phyloP scores from a whole-genome alignment of 768 basidiomycete genomes.

The Suillus occidentalis region DNA sequence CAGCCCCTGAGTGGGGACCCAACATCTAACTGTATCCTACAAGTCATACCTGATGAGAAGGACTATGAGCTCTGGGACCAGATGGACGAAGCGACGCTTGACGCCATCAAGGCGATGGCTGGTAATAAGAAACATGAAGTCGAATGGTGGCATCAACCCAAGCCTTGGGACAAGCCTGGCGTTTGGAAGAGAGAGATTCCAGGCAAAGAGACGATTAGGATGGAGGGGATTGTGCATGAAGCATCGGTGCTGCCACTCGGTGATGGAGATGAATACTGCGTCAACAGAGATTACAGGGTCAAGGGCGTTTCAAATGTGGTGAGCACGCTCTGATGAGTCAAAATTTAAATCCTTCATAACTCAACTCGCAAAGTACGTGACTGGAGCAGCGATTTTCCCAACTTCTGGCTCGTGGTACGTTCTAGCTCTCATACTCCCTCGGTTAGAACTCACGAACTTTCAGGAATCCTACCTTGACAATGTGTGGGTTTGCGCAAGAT shows the following conservation, averaged over 20 bases:
- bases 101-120: not conserved
- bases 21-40: slow-evolving; percentile 14
- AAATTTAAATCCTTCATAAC: not conserved
- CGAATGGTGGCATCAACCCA: not conserved
- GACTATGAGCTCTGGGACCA: slow-evolving; percentile 9
- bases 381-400: slow-evolving; percentile 19
- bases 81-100: slow-evolving; percentile 11
- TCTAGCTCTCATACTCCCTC: not conserved
- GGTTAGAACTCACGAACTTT: not conserved
- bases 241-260: slow-evolving; percentile 9
- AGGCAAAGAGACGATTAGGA: slow-evolving; percentile 7
- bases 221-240: slow-evolving; percentile 12
- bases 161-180: slow-evolving; percentile 3
- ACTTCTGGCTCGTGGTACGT: slow-evolving; percentile 20
- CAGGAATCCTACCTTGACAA: slow-evolving; percentile 12
- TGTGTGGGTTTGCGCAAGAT: slow-evolving; percentile 16
- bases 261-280: slow-evolving; percentile 1
- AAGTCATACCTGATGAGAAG: slow-evolving; percentile 11
- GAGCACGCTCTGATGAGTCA: not conserved
- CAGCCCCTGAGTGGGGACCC: slow-evolving; percentile 5
- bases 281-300: slow-evolving; percentile 17
- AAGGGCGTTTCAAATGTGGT: slow-evolving; percentile 17
- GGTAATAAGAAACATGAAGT: not conserved
- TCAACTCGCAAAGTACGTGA: slow-evolving; percentile 12
- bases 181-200: not conserved